These are phyloP conservation scores for Porodaedalea pini DNA, from an alignment of 1,284 basidiomycete species.

Conservation along the genomic window DNA sequence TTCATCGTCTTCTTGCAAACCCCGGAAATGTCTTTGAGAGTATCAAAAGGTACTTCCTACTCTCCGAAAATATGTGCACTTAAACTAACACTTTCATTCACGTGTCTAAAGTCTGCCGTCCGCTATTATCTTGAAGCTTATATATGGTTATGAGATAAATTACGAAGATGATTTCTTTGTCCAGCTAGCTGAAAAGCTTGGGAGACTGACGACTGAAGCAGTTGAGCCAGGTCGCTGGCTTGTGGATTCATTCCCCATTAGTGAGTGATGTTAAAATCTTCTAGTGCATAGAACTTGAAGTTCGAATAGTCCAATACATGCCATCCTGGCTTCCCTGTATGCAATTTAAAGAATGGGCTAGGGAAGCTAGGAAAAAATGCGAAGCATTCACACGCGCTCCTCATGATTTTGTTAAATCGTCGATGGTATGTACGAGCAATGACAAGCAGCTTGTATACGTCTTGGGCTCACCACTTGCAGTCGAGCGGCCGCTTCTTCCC, in stretches of 20 bases:
- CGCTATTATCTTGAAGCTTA: constrained; percentile 41
- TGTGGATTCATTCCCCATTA: constrained; percentile 41
- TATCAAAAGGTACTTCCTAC: not conserved
- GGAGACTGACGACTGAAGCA: constrained; percentile 39
- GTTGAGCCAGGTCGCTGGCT: constrained; percentile 43
- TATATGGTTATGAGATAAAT: constrained; percentile 40
- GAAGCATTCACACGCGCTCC: not conserved
- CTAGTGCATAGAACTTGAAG: not conserved
- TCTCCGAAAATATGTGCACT: not conserved
- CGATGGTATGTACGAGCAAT: not conserved
- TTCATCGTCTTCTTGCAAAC: not conserved
- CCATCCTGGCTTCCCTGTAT: constrained; percentile 7
- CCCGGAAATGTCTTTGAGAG: not conserved
- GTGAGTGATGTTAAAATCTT: constrained; percentile 25
- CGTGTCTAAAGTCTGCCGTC: constrained; percentile 27
- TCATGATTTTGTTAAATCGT: constrained; percentile 1
- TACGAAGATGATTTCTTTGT: constrained; percentile 41
- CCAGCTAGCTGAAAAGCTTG: constrained; percentile 37
- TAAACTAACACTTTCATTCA: not conserved
- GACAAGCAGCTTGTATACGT: not conserved
- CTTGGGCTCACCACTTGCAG: not conserved
- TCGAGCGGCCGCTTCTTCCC: not conserved
- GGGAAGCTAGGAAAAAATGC: constrained; percentile 43
- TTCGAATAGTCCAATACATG: constrained; percentile 4
- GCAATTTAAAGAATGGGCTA: constrained; percentile 26